Conservation (phyloP, 305 asterid species). For the Salvia sclarea region DNA sequence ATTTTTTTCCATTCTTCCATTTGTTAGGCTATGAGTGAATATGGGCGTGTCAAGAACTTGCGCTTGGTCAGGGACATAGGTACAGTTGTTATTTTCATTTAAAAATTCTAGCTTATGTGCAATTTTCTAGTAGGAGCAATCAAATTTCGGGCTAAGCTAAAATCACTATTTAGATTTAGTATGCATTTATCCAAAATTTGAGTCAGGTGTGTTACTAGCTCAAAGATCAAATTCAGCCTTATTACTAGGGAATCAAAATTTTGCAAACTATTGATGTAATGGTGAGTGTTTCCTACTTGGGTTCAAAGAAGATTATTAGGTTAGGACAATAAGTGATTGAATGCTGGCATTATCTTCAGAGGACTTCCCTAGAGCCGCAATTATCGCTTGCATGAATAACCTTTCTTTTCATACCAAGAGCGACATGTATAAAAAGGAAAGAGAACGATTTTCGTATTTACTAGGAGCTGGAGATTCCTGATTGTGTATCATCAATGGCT, state of each 20-base stretch:
- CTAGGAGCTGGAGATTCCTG: constrained; percentile 2
- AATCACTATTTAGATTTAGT: not conserved
- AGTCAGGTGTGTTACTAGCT: not conserved
- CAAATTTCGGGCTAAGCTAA: constrained; percentile 3
- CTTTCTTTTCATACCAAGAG: not conserved
- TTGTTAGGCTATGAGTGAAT: constrained; percentile 70
- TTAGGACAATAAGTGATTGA: not conserved
- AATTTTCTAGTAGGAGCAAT: not conserved
- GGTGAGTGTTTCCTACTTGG: not conserved
- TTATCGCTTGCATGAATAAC: not conserved
- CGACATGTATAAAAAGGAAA: not conserved
- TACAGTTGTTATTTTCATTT: constrained; percentile 24
- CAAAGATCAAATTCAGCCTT: not conserved
- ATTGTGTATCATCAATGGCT: not conserved
- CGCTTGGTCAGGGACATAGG: constrained; percentile 90
- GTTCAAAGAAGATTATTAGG: not conserved
- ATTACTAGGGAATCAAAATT: not conserved
- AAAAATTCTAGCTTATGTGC: not conserved
- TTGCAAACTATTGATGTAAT: not conserved
- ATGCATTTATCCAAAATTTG: not conserved
- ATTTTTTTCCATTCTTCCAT: constrained; percentile 3
- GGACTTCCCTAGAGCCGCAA: not conserved
- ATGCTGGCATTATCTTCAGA: not conserved
- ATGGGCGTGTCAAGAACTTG: constrained; percentile 78
- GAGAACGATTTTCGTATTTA: not conserved